Conservation (phyloP, 1,284 basidiomycete species). For the Malassezia sympodialis region DNA sequence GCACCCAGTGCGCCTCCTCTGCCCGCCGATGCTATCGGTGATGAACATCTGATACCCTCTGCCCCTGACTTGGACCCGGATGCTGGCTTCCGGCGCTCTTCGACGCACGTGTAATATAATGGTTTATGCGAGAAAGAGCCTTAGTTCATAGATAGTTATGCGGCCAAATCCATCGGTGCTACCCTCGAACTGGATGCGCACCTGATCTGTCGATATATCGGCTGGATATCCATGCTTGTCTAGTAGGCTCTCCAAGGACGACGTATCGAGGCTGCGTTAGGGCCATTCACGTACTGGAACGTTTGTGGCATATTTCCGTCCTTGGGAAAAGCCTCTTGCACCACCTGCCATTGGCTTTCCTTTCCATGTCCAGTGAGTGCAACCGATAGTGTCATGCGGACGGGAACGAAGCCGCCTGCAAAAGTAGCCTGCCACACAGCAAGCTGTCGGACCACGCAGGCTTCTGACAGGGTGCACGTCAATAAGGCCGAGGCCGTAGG, state of each 20-base stretch:
- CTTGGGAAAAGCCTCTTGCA: conserved; percentile 3
- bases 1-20: neutral
- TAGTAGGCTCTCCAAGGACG: neutral
- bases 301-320: conserved; percentile 13
- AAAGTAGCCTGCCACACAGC: conserved; percentile 2
- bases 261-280: neutral
- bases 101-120: neutral
- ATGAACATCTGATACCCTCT: neutral
- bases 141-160: conserved; percentile 6
- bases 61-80: neutral
- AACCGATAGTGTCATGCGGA: neutral
- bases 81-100: neutral
- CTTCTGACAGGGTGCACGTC: neutral
- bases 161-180: conserved; percentile 19
- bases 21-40: neutral
- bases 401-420: conserved; percentile 14
- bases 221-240: neutral
- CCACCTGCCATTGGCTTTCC: neutral
- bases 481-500: neutral
- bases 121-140: neutral
- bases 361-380: neutral
- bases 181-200: conserved; percentile 8
- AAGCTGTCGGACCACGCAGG: neutral
- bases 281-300: neutral
- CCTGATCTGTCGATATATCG: neutral